Evolutionary conservation across 2,329 filamentous ascomycete genomes (phyloP), one percentile per base, ranked within the genome.

Genomic region (Botrytis deweyae): DNA sequence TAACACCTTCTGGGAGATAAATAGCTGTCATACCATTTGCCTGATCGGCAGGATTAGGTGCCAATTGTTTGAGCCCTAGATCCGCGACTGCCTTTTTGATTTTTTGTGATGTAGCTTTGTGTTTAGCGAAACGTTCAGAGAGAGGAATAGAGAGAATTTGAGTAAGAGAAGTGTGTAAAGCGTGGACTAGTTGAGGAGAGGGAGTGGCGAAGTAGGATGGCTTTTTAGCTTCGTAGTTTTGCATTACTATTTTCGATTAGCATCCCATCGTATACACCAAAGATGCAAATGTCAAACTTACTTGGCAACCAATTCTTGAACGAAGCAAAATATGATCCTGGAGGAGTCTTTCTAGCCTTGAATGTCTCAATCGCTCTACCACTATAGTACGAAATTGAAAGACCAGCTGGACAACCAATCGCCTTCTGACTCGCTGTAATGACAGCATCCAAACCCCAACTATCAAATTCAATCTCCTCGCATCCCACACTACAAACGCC

Each of bases 1-100:
- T 90, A 71, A 98, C 85, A 59, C 88, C 91, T 75, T 98, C 93
- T 2, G 96, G 96, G 72, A 99, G 88, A 84, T 96, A 98, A 78
- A 99, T 96, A 74, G 96, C 95, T 5, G 96, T 99, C 96, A 99
- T 99, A 80, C 93, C 94, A 83, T 97, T 95, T 61, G 96, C 94
- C 85, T 98, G 95, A 83, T 97, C 92, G 80, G 95, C 94, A 0
- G 93, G 92, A 82, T 95, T 93, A 52, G 88, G 84, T 36, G 96
- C 95, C 55, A 99, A 87, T 82, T 98, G 93, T 85, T 94, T 92
- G 74, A 99, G 87, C 6, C 96, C 96, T 52, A 98, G 86, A 70
- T 92, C 91, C 8, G 89, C 84, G 70, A 98, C 87, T 29, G 92
- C 90, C 81, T 93, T 90, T 89, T 99, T 98, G 82, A 98, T 90